Evolutionary conservation across 805 yeast genomes (phyloP), one percentile per base, ranked within the genome.

Genomic region (Peterozyma xylosa): DNA sequence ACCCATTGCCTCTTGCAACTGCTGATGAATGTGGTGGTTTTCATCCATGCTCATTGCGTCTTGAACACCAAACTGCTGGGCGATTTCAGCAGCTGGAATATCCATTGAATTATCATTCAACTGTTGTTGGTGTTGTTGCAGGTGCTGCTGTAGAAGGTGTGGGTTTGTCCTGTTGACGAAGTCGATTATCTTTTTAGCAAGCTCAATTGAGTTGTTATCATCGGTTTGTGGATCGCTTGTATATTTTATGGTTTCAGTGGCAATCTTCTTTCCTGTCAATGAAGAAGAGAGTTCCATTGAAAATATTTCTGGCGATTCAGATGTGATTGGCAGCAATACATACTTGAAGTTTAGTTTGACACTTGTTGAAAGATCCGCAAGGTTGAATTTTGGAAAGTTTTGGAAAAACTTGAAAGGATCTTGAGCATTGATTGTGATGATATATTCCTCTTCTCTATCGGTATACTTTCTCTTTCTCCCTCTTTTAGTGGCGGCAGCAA

Each of bases 341-440:
- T 32, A 32, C 9, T 32, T 32, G 34, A 32, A 32, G 15, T 32
- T 32, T 14, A 32, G 13, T 9, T 32, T 14, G 15, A 13, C 15
- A 32, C 15, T 32, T 13, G 34, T 32, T 4, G 34, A 32, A 5
- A 32, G 15, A 9, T 27, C 34, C 15, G 33, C 39, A 5, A 37
- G 33, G 5, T 37, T 16, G 30, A 44, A 44, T 6, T 34, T 36
- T n/a, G 47, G 47, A 39, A 45, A 45, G 30, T 37, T 32, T 10
- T 21, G 18, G 33, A 41, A 41, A 21, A 45, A 45, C 9, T 37
- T 41, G 16, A 34, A 21, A n/a, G 47, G 43, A 29, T 41, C 37
- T 30, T 34, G 15, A 41, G 29, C 30, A 14, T 33, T 33, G 5
- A 32, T 32, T 32, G 34, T 32, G 13, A 32, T 32, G 15, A 32